Evolutionary conservation across 192 early-diverging fungal genomes (phyloP), one percentile per base, ranked within the genome.

Genomic region (Podila horticola): DNA sequence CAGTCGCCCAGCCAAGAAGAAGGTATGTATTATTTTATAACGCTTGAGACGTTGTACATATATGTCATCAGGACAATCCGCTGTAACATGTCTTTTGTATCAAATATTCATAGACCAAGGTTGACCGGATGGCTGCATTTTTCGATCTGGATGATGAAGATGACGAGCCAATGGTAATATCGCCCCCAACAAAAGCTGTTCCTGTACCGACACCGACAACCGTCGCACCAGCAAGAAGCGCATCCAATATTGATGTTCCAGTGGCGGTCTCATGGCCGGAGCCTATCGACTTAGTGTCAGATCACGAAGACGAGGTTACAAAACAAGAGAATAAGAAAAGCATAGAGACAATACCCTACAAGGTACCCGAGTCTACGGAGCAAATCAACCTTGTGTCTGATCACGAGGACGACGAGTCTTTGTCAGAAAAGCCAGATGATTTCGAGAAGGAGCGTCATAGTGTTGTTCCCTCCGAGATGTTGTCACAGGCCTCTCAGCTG

Each of bases 121-220:
- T 36, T n/a, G 71, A 81, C 33, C 77, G 77, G 22, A 73, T 81
- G 77, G 77, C 70, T 0, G 38, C 69, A 19, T 81, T 81, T 34
- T 71, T 81, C 61, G 77, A 81, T 31, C 30, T 81, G 30, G 77
- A 81, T 12, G 77, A 68, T n/a, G 76, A 81, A 6, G 65, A 69
- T 3, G 64, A 67, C 26, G 29, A 59, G 4, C 64, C 61, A 24
- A 67, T 29, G 17, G 22, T 41, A 22, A 24, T 30, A 5, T 13
- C 62, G 24, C 33, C 13, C 36, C 30, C 30, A 34, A 0, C 61
- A 19, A 38, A 19, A 17, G 13, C 30, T 5, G 62, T 55, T 63
- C 24, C 62, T n/a, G 15, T 63, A 1, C 62, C 15, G 11, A 38
- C 33, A 4, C 62, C 62, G 8, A 60, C 59, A 30, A 17, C 59